Conservation (phyloP, 2,329 filamentous ascomycete genomes). For the Coniella lustricola region DNA sequence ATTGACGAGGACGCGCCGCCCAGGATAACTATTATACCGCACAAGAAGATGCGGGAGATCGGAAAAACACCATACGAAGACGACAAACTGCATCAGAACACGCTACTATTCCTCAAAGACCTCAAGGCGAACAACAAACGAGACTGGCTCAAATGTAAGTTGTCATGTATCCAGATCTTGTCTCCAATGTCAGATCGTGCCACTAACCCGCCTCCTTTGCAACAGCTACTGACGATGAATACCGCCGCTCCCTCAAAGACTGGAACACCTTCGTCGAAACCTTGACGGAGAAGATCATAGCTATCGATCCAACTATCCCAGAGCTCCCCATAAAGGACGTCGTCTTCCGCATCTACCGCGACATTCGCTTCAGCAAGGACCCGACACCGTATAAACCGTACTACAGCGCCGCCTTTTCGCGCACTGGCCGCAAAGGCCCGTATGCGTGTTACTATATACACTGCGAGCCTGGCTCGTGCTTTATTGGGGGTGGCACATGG, state of each 20-base stretch:
- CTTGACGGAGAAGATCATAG: constrained; percentile 62
- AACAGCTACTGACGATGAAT: constrained; percentile 71
- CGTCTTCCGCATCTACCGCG: constrained; percentile 80
- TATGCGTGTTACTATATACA: constrained; percentile 89
- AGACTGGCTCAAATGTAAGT: constrained; percentile 50
- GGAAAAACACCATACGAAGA: constrained; percentile 44
- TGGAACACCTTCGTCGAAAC: constrained; percentile 73
- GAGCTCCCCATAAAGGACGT: constrained; percentile 82
- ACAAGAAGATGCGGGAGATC: constrained; percentile 33
- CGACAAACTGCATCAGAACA: constrained; percentile 48
- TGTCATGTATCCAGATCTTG: no score
- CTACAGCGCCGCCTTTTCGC: constrained; percentile 81
- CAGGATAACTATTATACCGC: constrained; percentile 34
- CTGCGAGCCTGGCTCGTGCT: constrained; percentile 63
- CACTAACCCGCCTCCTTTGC: background rate
- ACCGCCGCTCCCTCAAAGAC: constrained; percentile 69
- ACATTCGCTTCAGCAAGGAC: constrained; percentile 77
- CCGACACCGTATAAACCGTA: constrained; percentile 85
- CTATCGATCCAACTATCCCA: constrained; percentile 73
- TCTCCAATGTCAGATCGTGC: no score
- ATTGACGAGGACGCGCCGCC: constrained; percentile 29
- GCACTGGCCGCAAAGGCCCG: constrained; percentile 78
- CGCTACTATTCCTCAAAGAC: constrained; percentile 49
- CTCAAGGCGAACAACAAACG: constrained; percentile 54
- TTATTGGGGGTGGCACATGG: constrained; percentile 79